These are phyloP conservation scores for Chamaecrista fasciculata DNA, from an alignment of 306 rosid genomes.

Conservation along the genomic window DNA sequence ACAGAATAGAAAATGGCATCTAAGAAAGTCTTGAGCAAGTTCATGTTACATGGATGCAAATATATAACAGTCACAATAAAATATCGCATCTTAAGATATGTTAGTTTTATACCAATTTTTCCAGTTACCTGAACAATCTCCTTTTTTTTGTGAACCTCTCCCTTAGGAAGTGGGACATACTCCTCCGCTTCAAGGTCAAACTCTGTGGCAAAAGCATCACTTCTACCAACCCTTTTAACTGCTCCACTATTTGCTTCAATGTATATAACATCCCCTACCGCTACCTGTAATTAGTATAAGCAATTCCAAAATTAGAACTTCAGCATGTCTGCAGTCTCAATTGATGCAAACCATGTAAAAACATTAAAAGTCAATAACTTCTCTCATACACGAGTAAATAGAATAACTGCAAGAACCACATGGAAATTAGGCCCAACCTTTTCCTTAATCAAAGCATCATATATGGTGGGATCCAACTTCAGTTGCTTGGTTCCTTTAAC, in stretches of 20 bases:
- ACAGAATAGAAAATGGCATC: background rate
- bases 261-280: constrained; percentile 94
- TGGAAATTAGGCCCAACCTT: constrained; percentile 49
- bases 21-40: background rate
- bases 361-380: background rate
- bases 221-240: constrained; percentile 93
- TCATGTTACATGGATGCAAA: constrained; percentile 10
- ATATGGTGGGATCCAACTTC: constrained; percentile 94
- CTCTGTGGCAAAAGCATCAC: constrained; percentile 97
- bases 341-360: background rate
- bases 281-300: constrained; percentile 53
- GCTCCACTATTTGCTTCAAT: constrained; percentile 98
- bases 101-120: constrained; percentile 3
- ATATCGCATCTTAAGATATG: constrained; percentile 7
- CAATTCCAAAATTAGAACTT: constrained; percentile 13
- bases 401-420: background rate
- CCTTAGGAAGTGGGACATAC: constrained; percentile 98
- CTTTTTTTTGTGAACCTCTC: constrained; percentile 97
- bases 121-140: constrained; percentile 86
- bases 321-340: background rate
- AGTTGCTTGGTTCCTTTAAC: constrained; percentile 97
- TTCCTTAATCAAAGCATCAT: constrained; percentile 92
- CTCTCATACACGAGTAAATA: background rate
- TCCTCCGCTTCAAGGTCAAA: constrained; percentile 99
- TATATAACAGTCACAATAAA: background rate